Evolutionary conservation across 768 basidiomycete genomes (phyloP).

Genomic region (Podaxis sp.): DNA sequence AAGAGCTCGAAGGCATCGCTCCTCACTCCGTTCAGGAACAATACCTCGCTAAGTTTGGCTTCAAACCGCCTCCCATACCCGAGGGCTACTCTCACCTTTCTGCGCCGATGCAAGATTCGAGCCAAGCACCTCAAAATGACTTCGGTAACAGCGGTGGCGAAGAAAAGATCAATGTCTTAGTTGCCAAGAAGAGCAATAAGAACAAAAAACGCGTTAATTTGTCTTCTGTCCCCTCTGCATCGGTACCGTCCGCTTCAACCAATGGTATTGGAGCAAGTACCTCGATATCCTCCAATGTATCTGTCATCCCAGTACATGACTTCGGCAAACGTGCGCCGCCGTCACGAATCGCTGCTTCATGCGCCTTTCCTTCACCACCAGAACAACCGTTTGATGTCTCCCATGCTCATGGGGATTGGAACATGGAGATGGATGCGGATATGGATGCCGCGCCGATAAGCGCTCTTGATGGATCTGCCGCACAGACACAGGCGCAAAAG

Average conservation of each 20-base stretch:
- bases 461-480: slow-evolving; percentile 39
- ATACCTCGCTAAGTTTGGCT: slow-evolving; percentile 82
- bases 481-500: slow-evolving; percentile 38
- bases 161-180: slow-evolving; percentile 69
- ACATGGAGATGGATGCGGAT: slow-evolving; percentile 51
- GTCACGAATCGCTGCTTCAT: slow-evolving; percentile 23
- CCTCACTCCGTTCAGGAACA: slow-evolving; percentile 71
- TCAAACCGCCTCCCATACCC: slow-evolving; percentile 63
- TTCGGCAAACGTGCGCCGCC: slow-evolving; percentile 20
- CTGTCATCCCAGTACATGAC: slow-evolving; percentile 32
- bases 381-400: slow-evolving; percentile 47
- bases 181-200: slow-evolving; percentile 67
- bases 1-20: slow-evolving; percentile 81
- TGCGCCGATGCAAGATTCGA: slow-evolving; percentile 27
- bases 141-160: slow-evolving; percentile 33
- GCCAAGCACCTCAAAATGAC: slow-evolving; percentile 28
- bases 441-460: slow-evolving; percentile 53
- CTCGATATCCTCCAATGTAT: slow-evolving; percentile 29
- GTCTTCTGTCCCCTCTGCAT: slow-evolving; percentile 17
- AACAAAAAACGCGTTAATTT: slow-evolving; percentile 57
- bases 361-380: slow-evolving; percentile 47
- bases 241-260: slow-evolving; percentile 22
- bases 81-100: slow-evolving; percentile 67
- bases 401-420: slow-evolving; percentile 24
- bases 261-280: slow-evolving; percentile 22